phyloP scores from a whole-genome alignment of 106 monocot genomes.

The Dendrobium chrysotoxum region DNA sequence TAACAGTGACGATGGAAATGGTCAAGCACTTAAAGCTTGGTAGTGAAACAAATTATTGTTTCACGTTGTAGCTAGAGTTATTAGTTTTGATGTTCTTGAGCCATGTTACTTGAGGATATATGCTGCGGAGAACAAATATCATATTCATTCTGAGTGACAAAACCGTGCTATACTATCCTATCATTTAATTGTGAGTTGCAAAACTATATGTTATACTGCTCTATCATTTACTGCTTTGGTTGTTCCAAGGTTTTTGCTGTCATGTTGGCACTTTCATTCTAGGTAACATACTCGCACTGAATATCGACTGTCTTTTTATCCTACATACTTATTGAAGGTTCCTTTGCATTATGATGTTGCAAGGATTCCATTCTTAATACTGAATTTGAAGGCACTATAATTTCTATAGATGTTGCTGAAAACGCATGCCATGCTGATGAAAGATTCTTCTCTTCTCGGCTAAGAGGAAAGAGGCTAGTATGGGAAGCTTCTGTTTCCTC shows the following conservation, averaged over 20 bases:
- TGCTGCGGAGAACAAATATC: not conserved
- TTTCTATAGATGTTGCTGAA: conserved; percentile 3
- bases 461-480: conserved; percentile 21
- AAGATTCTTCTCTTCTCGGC: conserved; percentile 3
- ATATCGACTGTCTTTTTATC: not conserved
- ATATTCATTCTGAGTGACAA: not conserved
- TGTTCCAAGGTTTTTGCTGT: not conserved
- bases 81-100: not conserved
- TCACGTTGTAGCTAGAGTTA: not conserved
- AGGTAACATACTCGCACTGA: not conserved
- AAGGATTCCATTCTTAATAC: conserved; percentile 9
- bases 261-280: not conserved
- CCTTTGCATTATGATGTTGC: not conserved
- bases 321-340: not conserved
- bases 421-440: not conserved
- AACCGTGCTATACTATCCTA: not conserved
- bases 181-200: not conserved
- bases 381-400: not conserved
- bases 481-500: conserved; percentile 68
- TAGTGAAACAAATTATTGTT: not conserved
- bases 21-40: not conserved
- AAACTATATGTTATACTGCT: not conserved
- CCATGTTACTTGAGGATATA: not conserved
- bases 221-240: not conserved
- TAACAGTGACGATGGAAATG: not conserved